Base-by-base conservation (phyloP, 1,139 yeast species). In the Taiozyma sp. region DNA sequence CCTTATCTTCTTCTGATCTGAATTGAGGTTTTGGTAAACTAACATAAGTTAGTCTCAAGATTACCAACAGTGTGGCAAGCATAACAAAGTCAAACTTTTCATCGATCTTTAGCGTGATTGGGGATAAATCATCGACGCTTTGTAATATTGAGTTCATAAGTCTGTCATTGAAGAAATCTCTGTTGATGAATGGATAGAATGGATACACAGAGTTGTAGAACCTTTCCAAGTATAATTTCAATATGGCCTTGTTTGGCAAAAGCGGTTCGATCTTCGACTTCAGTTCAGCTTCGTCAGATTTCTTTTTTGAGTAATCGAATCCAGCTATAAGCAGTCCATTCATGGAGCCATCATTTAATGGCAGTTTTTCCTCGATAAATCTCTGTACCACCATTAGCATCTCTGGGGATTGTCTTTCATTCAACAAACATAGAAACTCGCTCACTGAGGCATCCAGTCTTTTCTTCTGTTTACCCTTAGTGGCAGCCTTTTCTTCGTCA, bases 141-240 rank as follows among this genome's bases (percentile, higher is more conserved):
- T 44, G 45, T 45, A 50, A 42, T 19, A 58, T 54, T 14, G 28
- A 48, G 32, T 51, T 51, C 49, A 58, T 54, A 10, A 62, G 29
- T 30, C 63, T 50, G 2, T 55, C 57, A 48, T 64, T 54, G 52
- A 69, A 66, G 28, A 60, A 61, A 1, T 45, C 44, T 55, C 73
- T 76, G 56, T 76, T 80, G 32, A 79, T 49, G 24, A 70, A 67
- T 0, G 83, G 82, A 54, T 74, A 67, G 48, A 70, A 72, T 0
- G 81, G 80, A 53, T 76, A 75, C 2, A 78, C 61, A 10, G 62
- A 55, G 16, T 58, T 57, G 62, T 76, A 76, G 55, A 73, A 79
- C 28, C 72, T 50, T 6, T 63, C 57, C 24, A 72, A 32, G 48
- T 69, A 68, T n/a, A 63, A 51, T 62, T 69, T 65, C 2, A 77